phyloP scores from a whole-genome alignment of 768 basidiomycete genomes.

The Collybiopsis confluens region DNA sequence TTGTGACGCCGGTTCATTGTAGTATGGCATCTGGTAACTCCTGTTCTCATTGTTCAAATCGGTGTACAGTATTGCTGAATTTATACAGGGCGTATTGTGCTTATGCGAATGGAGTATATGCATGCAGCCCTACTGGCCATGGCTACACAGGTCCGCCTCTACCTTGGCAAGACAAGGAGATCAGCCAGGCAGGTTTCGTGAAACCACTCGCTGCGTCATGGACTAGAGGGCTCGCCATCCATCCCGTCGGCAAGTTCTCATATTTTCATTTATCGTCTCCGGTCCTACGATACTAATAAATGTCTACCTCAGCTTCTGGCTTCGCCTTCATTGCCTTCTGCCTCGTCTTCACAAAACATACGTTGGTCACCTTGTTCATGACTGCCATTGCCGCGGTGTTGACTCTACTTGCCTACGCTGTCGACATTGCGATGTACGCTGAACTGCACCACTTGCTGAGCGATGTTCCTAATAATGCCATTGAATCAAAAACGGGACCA shows the following conservation, averaged over 20 bases:
- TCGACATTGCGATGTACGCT: conserved; percentile 15
- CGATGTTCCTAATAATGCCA: conserved; percentile 6
- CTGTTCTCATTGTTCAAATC: not conserved
- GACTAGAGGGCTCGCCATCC: conserved; percentile 17
- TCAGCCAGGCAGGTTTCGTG: not conserved
- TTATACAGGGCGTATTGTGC: not conserved
- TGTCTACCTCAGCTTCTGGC: conserved; percentile 8
- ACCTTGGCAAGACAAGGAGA: not conserved
- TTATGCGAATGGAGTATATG: not conserved
- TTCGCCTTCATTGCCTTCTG: conserved; percentile 14
- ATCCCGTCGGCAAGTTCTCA: conserved; percentile 17
- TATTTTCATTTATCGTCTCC: too few species aligned
- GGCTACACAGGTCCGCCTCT: conserved; percentile 5
- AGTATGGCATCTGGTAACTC: not conserved
- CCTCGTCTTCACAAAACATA: conserved; percentile 11
- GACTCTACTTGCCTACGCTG: conserved; percentile 15
- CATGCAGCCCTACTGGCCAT: conserved; percentile 4
- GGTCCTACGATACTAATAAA: too few species aligned
- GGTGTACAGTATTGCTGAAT: too few species aligned
- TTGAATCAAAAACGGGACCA: conserved; percentile 2
- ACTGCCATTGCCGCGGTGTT: conserved; percentile 12
- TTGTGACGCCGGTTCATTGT: not conserved
- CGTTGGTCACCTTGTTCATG: conserved; percentile 5
- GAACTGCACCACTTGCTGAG: conserved; percentile 12
- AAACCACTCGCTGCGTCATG: conserved; percentile 11